Conservation (phyloP, 2,329 filamentous ascomycete genomes). For the Botrytis sinoallii region DNA sequence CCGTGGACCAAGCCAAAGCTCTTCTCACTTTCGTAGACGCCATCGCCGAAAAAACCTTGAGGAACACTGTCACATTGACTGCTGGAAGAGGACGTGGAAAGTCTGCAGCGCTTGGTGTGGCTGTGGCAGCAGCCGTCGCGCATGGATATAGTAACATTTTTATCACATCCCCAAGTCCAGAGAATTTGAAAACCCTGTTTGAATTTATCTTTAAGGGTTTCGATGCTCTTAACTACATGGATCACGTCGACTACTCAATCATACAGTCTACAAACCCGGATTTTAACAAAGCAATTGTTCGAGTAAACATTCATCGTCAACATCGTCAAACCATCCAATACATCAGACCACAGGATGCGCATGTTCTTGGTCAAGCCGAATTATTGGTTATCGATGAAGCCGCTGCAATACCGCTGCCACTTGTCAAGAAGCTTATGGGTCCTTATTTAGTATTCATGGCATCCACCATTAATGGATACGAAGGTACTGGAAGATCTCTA, state of each 20-base stretch:
- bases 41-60: slow-evolving; percentile 91
- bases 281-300: slow-evolving; percentile 97
- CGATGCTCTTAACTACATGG: slow-evolving; percentile 87
- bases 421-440: slow-evolving; percentile 91
- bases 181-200: slow-evolving; percentile 97
- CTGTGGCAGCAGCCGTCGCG: slow-evolving; percentile 88
- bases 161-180: slow-evolving; percentile 94
- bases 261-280: slow-evolving; percentile 97
- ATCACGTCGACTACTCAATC: slow-evolving; percentile 96
- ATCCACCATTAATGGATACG: slow-evolving; percentile 97
- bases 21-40: slow-evolving; percentile 96
- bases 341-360: slow-evolving; percentile 92
- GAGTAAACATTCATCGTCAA: slow-evolving; percentile 91
- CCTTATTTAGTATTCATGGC: slow-evolving; percentile 99
- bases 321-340: slow-evolving; percentile 99
- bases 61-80: slow-evolving; percentile 89
- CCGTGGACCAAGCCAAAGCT: slow-evolving; percentile 93
- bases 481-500: slow-evolving; percentile 90
- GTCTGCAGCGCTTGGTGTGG: slow-evolving; percentile 91
- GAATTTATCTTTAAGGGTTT: slow-evolving; percentile 99
- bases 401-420: slow-evolving; percentile 87
- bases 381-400: slow-evolving; percentile 96
- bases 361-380: slow-evolving; percentile 92
- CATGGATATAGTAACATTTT: slow-evolving; percentile 99
- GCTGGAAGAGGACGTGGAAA: slow-evolving; percentile 94